Percentiles rank a stretch among this genome's conserved stretches.
These are phyloP conservation scores for Xanthoceras sorbifolium DNA, from an alignment of 345 rosid species.

Conservation along the genomic window DNA sequence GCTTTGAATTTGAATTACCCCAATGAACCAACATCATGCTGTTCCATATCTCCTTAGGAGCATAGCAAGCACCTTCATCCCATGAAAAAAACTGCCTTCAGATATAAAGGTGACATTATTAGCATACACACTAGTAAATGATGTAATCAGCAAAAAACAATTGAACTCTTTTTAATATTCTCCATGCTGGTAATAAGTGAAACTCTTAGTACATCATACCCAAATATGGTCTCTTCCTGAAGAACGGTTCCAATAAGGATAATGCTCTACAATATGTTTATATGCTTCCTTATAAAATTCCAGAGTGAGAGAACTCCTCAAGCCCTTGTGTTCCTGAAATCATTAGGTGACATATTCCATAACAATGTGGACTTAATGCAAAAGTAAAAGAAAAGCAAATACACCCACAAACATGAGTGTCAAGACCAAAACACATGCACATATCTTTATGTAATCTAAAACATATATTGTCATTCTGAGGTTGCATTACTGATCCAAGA, in stretches of 20 bases:
- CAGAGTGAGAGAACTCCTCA: constrained; percentile 91
- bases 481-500: not conserved
- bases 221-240: constrained; percentile 94
- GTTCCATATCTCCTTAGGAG: constrained; percentile 99
- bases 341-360: constrained; percentile 19
- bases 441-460: not conserved
- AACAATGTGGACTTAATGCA: constrained; percentile 5
- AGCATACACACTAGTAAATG: constrained; percentile 25
- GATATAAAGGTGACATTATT: constrained; percentile 35
- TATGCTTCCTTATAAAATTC: constrained; percentile 83
- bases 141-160: constrained; percentile 4
- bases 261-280: constrained; percentile 59
- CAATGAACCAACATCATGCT: constrained; percentile 99
- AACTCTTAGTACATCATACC: constrained; percentile 50
- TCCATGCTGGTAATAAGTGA: not conserved
- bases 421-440: not conserved
- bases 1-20: constrained; percentile 98
- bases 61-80: constrained; percentile 99
- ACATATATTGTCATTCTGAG: not conserved
- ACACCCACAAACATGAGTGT: not conserved
- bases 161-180: not conserved
- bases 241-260: constrained; percentile 88
- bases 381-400: not conserved
- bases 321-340: constrained; percentile 70
- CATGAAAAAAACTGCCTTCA: constrained; percentile 92